Conservation (phyloP, 805 yeast species). For the Suhomyces vadensis region DNA sequence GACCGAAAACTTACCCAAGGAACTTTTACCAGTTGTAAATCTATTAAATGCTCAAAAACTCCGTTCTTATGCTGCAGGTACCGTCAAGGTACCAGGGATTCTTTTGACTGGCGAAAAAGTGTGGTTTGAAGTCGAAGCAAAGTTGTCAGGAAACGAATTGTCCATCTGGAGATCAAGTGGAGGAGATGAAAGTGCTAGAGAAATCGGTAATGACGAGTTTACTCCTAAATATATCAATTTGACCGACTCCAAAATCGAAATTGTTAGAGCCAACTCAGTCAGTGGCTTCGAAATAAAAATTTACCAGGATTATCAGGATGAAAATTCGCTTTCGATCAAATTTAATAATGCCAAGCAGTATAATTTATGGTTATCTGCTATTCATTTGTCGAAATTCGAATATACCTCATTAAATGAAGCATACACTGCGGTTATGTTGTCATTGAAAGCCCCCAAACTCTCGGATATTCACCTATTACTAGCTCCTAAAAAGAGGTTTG, state of each 20-base stretch:
- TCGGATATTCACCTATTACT: constrained; percentile 61
- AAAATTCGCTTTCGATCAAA: constrained; percentile 25
- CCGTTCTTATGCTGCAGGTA: constrained; percentile 61
- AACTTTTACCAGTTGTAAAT: constrained; percentile 70
- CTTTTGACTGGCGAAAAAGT: constrained; percentile 21
- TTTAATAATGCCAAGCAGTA: constrained; percentile 24
- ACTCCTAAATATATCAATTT: constrained; percentile 55
- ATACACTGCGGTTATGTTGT: constrained; percentile 63
- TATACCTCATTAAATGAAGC: constrained; percentile 57
- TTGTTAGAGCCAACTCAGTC: constrained; percentile 11
- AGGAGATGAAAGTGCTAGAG: constrained; percentile 23
- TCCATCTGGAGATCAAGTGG: constrained; percentile 46
- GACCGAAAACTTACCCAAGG: constrained; percentile 50
- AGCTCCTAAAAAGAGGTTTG: constrained; percentile 47
- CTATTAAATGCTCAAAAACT: constrained; percentile 69
- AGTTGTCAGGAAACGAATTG: constrained; percentile 56
- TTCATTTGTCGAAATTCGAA: constrained; percentile 58
- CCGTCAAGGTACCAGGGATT: constrained; percentile 33
- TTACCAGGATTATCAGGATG: constrained; percentile 29
- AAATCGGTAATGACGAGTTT: constrained; percentile 37
- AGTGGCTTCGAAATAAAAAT: constrained; percentile 23
- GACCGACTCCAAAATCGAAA: constrained; percentile 39
- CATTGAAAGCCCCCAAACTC: constrained; percentile 56
- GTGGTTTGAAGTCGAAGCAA: constrained; percentile 39
- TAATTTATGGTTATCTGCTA: constrained; percentile 46